phyloP scores from a whole-genome alignment of 2,329 filamentous ascomycete species.

The Apiospora aurea region DNA sequence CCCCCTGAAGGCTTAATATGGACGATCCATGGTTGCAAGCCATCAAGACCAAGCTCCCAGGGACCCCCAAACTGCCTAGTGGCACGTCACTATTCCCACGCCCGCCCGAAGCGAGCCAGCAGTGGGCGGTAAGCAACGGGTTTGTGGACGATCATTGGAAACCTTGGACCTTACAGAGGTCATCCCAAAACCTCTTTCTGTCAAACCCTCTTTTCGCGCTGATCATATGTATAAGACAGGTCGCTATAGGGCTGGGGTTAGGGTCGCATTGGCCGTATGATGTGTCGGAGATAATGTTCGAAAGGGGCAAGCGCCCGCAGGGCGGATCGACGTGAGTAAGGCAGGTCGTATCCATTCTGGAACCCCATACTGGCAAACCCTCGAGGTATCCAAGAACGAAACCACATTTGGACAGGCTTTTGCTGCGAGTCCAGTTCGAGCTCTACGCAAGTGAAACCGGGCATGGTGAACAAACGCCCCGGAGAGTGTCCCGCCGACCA shows the following conservation, averaged over 20 bases:
- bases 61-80: not conserved
- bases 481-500: slow-evolving; percentile 1
- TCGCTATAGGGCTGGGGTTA: slow-evolving; percentile 9
- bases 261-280: not conserved
- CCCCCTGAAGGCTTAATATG: slow-evolving; percentile 17
- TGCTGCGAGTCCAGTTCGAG: slow-evolving; percentile 13
- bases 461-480: not conserved
- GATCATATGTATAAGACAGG: slow-evolving; percentile 18
- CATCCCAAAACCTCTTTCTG: not conserved
- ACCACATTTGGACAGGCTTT: not conserved
- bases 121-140: not conserved
- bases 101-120: not conserved
- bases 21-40: slow-evolving; percentile 16
- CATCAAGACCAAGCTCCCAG: not conserved
- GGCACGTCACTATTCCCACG: not conserved
- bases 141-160: slow-evolving; percentile 14
- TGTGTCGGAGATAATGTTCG: slow-evolving; percentile 20
- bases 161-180: slow-evolving; percentile 2
- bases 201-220: slow-evolving; percentile 14
- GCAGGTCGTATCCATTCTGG: slow-evolving; percentile 13
- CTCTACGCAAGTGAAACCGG: not conserved
- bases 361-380: not conserved
- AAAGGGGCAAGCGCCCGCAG: slow-evolving; percentile 19
- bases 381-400: not conserved
- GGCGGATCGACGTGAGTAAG: slow-evolving; percentile 8